A percentile compares a stretch with the other conserved stretches of the same genome.
These are phyloP conservation scores for Protostelium mycophagum DNA, from an alignment of 78 protist species.

Conservation along the genomic window DNA sequence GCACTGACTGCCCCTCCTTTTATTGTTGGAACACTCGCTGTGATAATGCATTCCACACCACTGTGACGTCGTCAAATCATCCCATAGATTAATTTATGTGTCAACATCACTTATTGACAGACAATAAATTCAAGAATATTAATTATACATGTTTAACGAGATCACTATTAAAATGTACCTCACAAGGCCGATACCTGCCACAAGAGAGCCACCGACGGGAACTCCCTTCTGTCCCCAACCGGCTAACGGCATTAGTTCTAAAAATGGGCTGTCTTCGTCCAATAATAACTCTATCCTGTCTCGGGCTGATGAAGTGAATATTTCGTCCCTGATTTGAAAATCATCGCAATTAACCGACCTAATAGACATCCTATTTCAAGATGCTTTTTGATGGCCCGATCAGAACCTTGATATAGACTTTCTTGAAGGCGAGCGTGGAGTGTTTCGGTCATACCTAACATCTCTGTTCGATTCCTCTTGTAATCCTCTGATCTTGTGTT, in stretches of 20 bases:
- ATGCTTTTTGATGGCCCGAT: background rate
- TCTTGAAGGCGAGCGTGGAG: background rate
- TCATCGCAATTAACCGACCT: background rate
- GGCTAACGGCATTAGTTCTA: conserved; percentile 27
- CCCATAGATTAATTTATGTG: too few relatives aligned
- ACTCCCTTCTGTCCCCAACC: conserved; percentile 6
- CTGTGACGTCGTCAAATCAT: too few relatives aligned
- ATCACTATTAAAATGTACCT: background rate
- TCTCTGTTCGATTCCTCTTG: background rate
- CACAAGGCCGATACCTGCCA: conserved; percentile 24
- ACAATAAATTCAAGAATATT: too few relatives aligned
- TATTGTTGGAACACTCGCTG: conserved; percentile 97
- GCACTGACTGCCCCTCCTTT: conserved; percentile 97
- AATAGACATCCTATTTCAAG: background rate
- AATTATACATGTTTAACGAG: background rate
- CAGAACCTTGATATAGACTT: background rate
- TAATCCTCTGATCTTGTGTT: background rate
- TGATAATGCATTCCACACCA: conserved; percentile 75
- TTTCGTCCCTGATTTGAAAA: background rate
- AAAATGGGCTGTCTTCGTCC: conserved; percentile 35
- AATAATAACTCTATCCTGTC: conserved; percentile 10
- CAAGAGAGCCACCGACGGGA: background rate
- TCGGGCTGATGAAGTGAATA: too few relatives aligned
- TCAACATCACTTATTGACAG: too few relatives aligned
- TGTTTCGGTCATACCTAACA: background rate